These are phyloP conservation scores for Silene noctiflora DNA, from an alignment of 179 eudicot genomes.

Conservation along the genomic window DNA sequence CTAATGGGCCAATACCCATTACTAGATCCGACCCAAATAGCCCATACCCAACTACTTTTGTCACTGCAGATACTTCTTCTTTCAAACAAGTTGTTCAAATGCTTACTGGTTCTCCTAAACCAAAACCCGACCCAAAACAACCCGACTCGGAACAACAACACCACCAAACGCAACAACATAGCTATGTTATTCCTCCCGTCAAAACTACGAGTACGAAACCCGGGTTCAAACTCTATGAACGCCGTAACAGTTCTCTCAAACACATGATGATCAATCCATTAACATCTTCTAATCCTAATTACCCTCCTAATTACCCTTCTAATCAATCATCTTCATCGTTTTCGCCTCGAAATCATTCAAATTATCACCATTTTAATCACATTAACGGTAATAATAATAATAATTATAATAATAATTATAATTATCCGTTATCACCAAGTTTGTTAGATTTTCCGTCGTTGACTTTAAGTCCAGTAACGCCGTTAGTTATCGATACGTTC, in stretches of 20 bases:
- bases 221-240: constrained; percentile 63
- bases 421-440: constrained; percentile 52
- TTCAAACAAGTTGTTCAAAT: constrained; percentile 94
- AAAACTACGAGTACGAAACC: constrained; percentile 52
- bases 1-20: constrained; percentile 33
- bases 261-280: constrained; percentile 59
- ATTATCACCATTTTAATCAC: neutral
- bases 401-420: neutral
- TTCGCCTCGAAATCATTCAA: neutral
- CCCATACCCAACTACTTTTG: constrained; percentile 90
- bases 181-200: constrained; percentile 51
- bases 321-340: neutral
- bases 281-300: neutral
- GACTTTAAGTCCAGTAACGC: constrained; percentile 80
- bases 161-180: neutral
- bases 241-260: constrained; percentile 46
- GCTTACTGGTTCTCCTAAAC: constrained; percentile 79
- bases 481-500: constrained; percentile 68
- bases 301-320: constrained; percentile 16
- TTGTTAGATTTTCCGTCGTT: constrained; percentile 69
- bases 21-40: constrained; percentile 66
- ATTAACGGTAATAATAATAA: neutral
- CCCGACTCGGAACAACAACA: neutral
- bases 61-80: constrained; percentile 75
- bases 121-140: constrained; percentile 35